A percentile compares a stretch with the other conserved stretches of the same genome.
These are phyloP conservation scores for Diaporthe sp. DNA, from an alignment of 2,329 filamentous ascomycete species.

Conservation along the genomic window DNA sequence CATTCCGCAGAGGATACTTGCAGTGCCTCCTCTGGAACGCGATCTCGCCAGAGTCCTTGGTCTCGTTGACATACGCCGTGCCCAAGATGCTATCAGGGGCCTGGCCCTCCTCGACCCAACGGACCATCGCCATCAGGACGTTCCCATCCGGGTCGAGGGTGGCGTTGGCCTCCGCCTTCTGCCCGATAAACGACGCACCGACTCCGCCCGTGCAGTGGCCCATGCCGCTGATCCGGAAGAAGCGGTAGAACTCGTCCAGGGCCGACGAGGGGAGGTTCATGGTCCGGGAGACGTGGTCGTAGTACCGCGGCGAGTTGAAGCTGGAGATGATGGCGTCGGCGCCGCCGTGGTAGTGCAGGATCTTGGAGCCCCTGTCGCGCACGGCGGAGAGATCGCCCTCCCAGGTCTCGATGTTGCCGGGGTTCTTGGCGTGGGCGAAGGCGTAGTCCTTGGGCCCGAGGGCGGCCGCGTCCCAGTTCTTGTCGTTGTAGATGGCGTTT, in stretches of 20 bases:
- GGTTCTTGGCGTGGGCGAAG: slow-evolving; percentile 42
- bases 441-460: slow-evolving; percentile 55
- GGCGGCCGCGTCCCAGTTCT: slow-evolving; percentile 56
- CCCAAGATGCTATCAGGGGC: slow-evolving; percentile 57
- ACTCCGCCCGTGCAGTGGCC: slow-evolving; percentile 63
- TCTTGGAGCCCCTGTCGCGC: slow-evolving; percentile 57
- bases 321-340: slow-evolving; percentile 60
- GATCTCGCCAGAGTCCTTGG: slow-evolving; percentile 44
- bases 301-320: slow-evolving; percentile 62
- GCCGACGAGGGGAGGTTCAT: slow-evolving; percentile 53
- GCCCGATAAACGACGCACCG: slow-evolving; percentile 54
- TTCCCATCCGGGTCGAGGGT: slow-evolving; percentile 55
- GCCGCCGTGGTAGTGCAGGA: slow-evolving; percentile 61
- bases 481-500: slow-evolving; percentile 62
- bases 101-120: slow-evolving; percentile 59
- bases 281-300: slow-evolving; percentile 60
- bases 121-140: slow-evolving; percentile 59
- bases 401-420: slow-evolving; percentile 45
- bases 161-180: slow-evolving; percentile 47
- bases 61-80: slow-evolving; percentile 51
- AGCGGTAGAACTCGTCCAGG: slow-evolving; percentile 62
- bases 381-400: slow-evolving; percentile 55
- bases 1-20: slow-evolving; percentile 52
- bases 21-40: slow-evolving; percentile 53
- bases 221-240: slow-evolving; percentile 67